phyloP scores from a whole-genome alignment of 2,329 filamentous ascomycete genomes.

The Stromatinia cepivora region DNA sequence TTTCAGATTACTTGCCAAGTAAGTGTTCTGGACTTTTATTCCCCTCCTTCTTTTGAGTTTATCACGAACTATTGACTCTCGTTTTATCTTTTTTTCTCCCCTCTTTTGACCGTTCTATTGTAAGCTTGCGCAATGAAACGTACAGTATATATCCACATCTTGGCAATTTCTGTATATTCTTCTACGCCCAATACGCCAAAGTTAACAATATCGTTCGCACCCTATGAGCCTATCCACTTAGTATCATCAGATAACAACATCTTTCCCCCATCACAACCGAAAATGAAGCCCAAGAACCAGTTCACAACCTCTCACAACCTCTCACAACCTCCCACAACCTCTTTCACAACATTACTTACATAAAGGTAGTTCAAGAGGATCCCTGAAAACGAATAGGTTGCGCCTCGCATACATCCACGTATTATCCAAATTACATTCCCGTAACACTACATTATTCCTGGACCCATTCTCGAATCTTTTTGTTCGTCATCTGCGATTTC shows the following conservation, averaged over 20 bases:
- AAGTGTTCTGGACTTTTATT: neutral
- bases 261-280: neutral
- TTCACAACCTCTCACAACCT: neutral
- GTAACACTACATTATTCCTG: neutral
- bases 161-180: neutral
- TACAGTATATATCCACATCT: neutral
- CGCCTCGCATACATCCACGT: neutral
- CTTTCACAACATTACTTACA: constrained; percentile 1
- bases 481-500: constrained; percentile 6
- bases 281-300: neutral
- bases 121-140: neutral
- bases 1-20: neutral
- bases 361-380: neutral
- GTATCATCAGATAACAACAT: neutral
- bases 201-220: neutral
- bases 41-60: neutral
- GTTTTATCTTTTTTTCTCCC: neutral
- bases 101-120: neutral
- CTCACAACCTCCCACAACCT: neutral
- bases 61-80: too few species aligned
- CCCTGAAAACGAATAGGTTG: constrained; percentile 1
- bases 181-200: neutral
- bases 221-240: neutral
- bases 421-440: constrained; percentile 9
- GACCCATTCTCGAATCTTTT: constrained; percentile 1